Evolutionary conservation across 208 protist species (phyloP).

Genomic region (Porcisia hertigi): DNA sequence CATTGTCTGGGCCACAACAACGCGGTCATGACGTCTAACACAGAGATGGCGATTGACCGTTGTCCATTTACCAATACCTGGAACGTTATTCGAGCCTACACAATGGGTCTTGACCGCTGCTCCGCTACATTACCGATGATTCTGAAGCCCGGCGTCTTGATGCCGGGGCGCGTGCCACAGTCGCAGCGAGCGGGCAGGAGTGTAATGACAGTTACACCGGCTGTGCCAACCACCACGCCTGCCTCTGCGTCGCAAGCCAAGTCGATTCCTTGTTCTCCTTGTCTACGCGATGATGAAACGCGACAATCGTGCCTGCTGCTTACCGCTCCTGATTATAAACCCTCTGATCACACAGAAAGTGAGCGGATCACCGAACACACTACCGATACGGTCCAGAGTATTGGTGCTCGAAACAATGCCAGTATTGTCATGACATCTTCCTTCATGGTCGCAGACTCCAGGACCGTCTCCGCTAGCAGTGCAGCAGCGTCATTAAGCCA

Average conservation of each 20-base stretch:
- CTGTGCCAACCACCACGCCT: neutral
- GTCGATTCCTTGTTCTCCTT: neutral
- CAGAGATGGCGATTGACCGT: neutral
- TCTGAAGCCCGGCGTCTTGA: neutral
- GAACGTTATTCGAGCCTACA: slow-evolving; percentile 7
- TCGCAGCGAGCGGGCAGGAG: neutral
- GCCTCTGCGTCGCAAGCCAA: too few species aligned
- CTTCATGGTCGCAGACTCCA: too few species aligned
- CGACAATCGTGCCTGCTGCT: neutral
- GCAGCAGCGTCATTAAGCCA: neutral
- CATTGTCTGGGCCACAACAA: neutral
- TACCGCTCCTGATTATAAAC: neutral
- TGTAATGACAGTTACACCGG: neutral
- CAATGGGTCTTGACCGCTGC: neutral
- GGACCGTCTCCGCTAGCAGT: neutral
- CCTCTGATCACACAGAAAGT: neutral
- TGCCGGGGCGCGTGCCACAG: neutral
- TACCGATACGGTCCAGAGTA: neutral
- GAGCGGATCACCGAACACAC: neutral
- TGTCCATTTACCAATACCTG: slow-evolving; percentile 7
- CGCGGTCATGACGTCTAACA: neutral
- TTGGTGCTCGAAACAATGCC: neutral
- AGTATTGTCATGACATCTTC: neutral
- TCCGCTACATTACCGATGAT: neutral
- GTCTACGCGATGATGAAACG: neutral